A percentile compares a stretch with the other conserved stretches of the same genome.
Conservation (phyloP, 352 stramenopile genomes). For the Pelagophyceae sp. region DNA sequence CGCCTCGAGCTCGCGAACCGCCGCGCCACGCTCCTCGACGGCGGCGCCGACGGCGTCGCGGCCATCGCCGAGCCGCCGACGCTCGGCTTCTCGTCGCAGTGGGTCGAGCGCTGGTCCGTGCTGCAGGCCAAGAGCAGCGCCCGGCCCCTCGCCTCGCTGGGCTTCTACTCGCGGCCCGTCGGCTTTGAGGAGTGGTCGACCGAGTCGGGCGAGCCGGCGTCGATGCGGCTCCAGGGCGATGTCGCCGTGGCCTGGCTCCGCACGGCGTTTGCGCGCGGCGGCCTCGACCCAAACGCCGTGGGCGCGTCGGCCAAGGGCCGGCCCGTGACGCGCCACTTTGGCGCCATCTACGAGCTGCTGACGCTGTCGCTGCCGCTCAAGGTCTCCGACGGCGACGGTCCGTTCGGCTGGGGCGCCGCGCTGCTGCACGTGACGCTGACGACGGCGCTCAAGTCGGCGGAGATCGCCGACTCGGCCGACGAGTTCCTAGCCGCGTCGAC, state of each 20-base stretch:
- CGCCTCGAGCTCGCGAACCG: constrained; percentile 1
- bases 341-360: constrained; percentile 7
- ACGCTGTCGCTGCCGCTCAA: not conserved
- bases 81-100: not conserved
- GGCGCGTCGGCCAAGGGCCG: not conserved
- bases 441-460: not conserved
- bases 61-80: not conserved
- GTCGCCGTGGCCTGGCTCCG: not conserved
- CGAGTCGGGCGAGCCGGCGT: not conserved
- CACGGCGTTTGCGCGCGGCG: not conserved
- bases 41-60: not conserved
- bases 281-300: not conserved
- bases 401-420: constrained; percentile 5
- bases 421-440: not conserved
- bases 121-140: not conserved
- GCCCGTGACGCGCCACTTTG: not conserved
- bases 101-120: not conserved
- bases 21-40: not conserved
- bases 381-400: not conserved
- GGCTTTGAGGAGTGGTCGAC: not conserved
- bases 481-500: not conserved
- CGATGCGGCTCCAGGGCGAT: not conserved
- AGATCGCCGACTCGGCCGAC: not conserved
- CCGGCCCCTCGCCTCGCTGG: not conserved
- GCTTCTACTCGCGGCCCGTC: not conserved